These are phyloP conservation scores for Oenanthe sinensis DNA, from an alignment of 129 eudicot genomes.

Conservation along the genomic window DNA sequence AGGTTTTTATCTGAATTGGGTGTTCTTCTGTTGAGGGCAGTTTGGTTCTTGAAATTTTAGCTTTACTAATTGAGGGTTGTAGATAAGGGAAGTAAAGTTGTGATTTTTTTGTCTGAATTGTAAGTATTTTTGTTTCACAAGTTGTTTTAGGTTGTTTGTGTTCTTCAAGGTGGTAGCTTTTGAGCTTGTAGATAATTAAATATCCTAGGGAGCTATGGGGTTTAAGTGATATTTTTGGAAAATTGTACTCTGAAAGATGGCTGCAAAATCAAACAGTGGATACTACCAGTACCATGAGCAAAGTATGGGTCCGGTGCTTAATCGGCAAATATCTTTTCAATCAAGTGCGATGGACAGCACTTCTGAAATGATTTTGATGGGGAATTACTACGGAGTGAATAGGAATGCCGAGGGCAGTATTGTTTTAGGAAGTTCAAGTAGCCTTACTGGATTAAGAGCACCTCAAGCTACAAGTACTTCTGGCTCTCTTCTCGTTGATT, in stretches of 20 bases:
- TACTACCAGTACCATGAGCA: conserved; percentile 44
- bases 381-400: conserved; percentile 34
- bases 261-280: conserved; percentile 36
- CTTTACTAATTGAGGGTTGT: conserved; percentile 1
- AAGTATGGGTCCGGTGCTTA: conserved; percentile 22
- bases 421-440: conserved; percentile 38
- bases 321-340: conserved; percentile 46
- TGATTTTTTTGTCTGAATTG: neutral
- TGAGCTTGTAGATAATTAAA: neutral
- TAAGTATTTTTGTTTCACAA: neutral
- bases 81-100: neutral
- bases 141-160: neutral
- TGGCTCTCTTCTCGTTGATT: conserved; percentile 40
- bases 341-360: conserved; percentile 33
- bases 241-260: conserved; percentile 12
- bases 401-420: conserved; percentile 17
- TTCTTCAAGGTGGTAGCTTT: conserved; percentile 9
- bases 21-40: neutral
- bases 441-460: conserved; percentile 14
- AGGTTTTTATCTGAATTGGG: conserved; percentile 3
- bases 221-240: neutral
- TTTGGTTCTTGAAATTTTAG: conserved; percentile 1
- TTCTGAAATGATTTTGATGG: conserved; percentile 49
- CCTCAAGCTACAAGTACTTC: conserved; percentile 29
- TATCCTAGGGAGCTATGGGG: neutral